Percentiles rank a stretch among this genome's conserved stretches.
Conservation (phyloP, 169 alveolate genomes). For the Besnoitia besnoiti region DNA sequence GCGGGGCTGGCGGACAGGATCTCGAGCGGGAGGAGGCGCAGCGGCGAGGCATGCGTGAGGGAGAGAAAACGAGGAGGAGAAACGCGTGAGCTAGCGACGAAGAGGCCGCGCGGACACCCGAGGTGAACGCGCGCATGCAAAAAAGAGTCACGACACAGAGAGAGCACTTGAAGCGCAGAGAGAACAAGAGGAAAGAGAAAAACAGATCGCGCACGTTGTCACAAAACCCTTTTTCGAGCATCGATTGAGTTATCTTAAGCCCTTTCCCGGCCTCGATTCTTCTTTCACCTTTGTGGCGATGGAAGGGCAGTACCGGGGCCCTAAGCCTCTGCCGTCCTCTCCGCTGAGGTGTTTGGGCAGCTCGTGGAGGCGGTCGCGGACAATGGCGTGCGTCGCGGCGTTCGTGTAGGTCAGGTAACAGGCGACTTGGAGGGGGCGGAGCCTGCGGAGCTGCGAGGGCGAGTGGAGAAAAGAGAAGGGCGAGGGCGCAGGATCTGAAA, state of each 20-base stretch:
- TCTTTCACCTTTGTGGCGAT: constrained; percentile 71
- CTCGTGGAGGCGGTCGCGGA: constrained; percentile 67
- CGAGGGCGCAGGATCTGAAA: constrained; percentile 81
- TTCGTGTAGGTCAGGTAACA: constrained; percentile 87
- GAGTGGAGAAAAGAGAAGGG: constrained; percentile 83
- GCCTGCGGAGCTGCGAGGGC: constrained; percentile 44
- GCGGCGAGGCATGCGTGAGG: not conserved
- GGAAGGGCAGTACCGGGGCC: constrained; percentile 94
- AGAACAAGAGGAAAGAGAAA: not conserved
- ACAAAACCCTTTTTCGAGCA: not conserved
- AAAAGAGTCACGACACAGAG: not conserved
- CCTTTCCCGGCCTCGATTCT: not conserved
- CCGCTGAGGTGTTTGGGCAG: constrained; percentile 80
- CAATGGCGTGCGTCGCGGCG: constrained; percentile 80
- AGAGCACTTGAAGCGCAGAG: not conserved
- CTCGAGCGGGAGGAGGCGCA: not conserved
- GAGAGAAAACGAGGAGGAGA: not conserved
- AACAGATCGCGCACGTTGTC: too few relatives aligned
- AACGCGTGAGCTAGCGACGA: too few relatives aligned
- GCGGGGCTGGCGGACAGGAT: not conserved
- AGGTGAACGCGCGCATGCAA: too few relatives aligned
- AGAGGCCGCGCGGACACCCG: too few relatives aligned
- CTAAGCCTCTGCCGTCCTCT: constrained; percentile 85
- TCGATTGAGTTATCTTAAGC: too few relatives aligned
- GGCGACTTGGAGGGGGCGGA: constrained; percentile 69